Base-by-base conservation (phyloP, 2,329 filamentous ascomycete species). In the Blastomyces silverae region DNA sequence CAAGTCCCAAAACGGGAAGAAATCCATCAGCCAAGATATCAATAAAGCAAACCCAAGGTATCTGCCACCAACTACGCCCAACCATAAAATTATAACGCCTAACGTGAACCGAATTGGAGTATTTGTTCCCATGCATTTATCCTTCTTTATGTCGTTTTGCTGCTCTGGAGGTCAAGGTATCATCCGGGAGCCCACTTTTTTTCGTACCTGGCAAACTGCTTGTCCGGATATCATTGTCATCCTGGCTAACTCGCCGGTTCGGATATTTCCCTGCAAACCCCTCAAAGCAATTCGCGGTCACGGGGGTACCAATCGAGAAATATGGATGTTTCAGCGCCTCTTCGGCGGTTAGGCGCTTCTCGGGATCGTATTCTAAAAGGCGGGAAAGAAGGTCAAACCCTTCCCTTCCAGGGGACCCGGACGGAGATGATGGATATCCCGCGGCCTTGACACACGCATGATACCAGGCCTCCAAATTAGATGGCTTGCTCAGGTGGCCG, bases 191-290 rank as follows among this genome's bases (percentile, higher is more conserved):
- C 0, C 90, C 93, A 68, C 89, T 93, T 66, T 92, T 82, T 79
- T 97, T 97, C 0, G 92, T 96, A 0, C 93, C 94, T 0, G 93
- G 91, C 46, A 97, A 77, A 75, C 91, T 96, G 55, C 88, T 88
- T 0, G 90, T 92, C n/a, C 91, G 83, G 64, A 97, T 97, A 76
- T 97, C 94, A 71, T 96, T 96, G 74, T 97, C 92, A 72, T 99
- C 94, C 71, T 95, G 89, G 71, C 89, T 96, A 52, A 99, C 92
- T 60, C 93, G 85, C 8, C 94, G 84, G 72, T 92, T 87, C 0
- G 94, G 94, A 75, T 99, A 99, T 72, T 94, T 91, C 67, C 87
- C 87, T 77, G 91, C 91, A 62, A 92, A 83, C 0, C 92, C 92
- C 72, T 96, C 91, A 70, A 99, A 99, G 73, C 92, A 97, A 73